A percentile compares a stretch with the other conserved stretches of the same genome.
Evolutionary conservation across 176 grass and related monocot species (phyloP).

Genomic region (sorghum (Sorghum bicolor)): DNA sequence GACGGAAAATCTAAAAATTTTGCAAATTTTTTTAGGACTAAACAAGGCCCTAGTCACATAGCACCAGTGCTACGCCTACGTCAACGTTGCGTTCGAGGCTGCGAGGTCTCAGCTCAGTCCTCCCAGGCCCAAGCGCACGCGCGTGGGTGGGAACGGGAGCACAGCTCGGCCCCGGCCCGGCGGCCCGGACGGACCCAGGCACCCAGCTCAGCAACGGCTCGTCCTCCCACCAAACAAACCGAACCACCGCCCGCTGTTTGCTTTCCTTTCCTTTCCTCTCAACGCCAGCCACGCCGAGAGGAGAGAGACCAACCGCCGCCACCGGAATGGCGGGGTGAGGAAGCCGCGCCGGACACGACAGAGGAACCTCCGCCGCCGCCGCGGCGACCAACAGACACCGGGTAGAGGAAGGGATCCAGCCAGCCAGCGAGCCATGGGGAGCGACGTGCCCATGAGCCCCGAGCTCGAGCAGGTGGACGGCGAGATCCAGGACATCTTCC

Average conservation of each 20-base stretch:
- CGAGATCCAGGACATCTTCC: constrained; percentile 97
- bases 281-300: background rate
- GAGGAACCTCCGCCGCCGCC: background rate
- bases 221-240: background rate
- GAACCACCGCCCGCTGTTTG: background rate
- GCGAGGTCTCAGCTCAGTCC: no score
- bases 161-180: background rate
- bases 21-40: no score
- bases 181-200: background rate
- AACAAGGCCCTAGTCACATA: no score
- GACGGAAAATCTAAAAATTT: no score
- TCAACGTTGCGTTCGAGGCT: no score
- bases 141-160: background rate
- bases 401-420: background rate
- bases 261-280: background rate
- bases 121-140: background rate
- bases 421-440: constrained; percentile 47
- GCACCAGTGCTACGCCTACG: no score
- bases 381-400: background rate
- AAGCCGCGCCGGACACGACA: background rate
- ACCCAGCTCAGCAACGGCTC: constrained; percentile 33
- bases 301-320: constrained; percentile 16
- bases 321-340: constrained; percentile 20
- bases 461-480: constrained; percentile 92
- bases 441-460: constrained; percentile 75